A percentile compares a stretch with the other conserved stretches of the same genome.
These are phyloP conservation scores for Dillenia turbinata DNA, from an alignment of 164 flowering plant species.

Conservation along the genomic window DNA sequence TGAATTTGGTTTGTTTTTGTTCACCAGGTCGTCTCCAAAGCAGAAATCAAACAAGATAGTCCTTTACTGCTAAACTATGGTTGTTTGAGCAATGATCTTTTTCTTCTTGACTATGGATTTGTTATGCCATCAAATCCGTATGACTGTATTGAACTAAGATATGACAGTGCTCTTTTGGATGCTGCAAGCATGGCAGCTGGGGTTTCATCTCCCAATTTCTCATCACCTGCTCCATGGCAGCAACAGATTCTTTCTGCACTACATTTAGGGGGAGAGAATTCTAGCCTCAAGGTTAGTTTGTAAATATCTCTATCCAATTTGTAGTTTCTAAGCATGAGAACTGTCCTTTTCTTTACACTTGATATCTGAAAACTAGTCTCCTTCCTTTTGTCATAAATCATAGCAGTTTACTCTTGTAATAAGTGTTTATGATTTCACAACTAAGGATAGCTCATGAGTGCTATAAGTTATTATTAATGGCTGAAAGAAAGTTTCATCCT, in stretches of 20 bases:
- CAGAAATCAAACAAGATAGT: slow-evolving; percentile 34
- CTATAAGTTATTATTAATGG: no score
- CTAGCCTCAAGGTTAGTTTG: slow-evolving; percentile 63
- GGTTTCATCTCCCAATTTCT: slow-evolving; percentile 60
- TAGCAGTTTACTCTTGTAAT: no score
- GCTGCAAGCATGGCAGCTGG: slow-evolving; percentile 95
- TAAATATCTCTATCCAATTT: not conserved
- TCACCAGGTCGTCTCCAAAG: slow-evolving; percentile 53
- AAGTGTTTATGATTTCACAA: no score
- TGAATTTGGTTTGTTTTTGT: not conserved
- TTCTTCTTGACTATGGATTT: slow-evolving; percentile 91
- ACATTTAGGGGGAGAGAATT: slow-evolving; percentile 55
- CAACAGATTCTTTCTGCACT: slow-evolving; percentile 51
- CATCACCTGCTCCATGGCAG: slow-evolving; percentile 87
- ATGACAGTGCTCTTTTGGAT: slow-evolving; percentile 81
- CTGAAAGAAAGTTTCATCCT: no score
- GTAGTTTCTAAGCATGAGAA: not conserved
- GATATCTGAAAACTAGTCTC: no score
- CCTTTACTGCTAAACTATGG: slow-evolving; percentile 49
- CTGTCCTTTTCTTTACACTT: not conserved
- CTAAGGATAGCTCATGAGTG: no score
- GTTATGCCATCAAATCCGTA: slow-evolving; percentile 72
- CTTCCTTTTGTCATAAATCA: no score
- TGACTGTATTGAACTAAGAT: slow-evolving; percentile 80
- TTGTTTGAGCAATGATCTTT: slow-evolving; percentile 46